Percentiles rank a stretch among this genome's conserved stretches.
Evolutionary conservation across 106 monocot genomes (phyloP).

Genomic region (Dactylorhiza incarnata): DNA sequence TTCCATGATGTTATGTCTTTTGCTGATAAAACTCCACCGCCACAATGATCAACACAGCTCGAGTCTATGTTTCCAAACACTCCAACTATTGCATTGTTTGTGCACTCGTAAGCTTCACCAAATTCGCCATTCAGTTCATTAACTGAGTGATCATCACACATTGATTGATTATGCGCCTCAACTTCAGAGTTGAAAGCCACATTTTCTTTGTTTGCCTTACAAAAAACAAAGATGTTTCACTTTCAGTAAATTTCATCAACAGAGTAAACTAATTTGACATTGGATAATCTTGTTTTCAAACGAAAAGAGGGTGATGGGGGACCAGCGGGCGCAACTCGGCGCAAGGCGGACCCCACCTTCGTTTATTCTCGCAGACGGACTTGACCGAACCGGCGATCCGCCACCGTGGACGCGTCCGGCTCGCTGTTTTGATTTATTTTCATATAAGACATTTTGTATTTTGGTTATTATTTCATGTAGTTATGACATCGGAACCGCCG

Average conservation of each 20-base stretch:
- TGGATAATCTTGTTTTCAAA: too few relatives aligned
- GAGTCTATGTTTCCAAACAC: slow-evolving; percentile 18
- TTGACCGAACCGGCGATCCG: too few relatives aligned
- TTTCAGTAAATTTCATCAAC: not conserved
- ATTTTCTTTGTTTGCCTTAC: slow-evolving; percentile 33
- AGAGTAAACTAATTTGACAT: too few relatives aligned
- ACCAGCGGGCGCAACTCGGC: too few relatives aligned
- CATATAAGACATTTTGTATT: too few relatives aligned
- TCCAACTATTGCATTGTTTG: slow-evolving; percentile 14
- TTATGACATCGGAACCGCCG: too few relatives aligned
- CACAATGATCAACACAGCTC: not conserved
- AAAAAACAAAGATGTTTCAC: not conserved
- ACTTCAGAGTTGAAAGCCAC: slow-evolving; percentile 13
- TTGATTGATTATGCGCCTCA: slow-evolving; percentile 10
- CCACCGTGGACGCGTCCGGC: too few relatives aligned
- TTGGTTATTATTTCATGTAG: too few relatives aligned
- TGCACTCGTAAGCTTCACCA: slow-evolving; percentile 15
- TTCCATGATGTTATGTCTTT: slow-evolving; percentile 55
- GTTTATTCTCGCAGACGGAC: too few relatives aligned
- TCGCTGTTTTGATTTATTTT: too few relatives aligned
- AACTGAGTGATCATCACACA: slow-evolving; percentile 9
- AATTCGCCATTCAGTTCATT: slow-evolving; percentile 16
- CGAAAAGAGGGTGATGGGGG: too few relatives aligned
- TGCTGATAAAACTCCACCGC: not conserved
- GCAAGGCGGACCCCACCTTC: too few relatives aligned